Base-by-base conservation (phyloP, 371 early-diverging fungal species). In the Coemansia sp. region DNA sequence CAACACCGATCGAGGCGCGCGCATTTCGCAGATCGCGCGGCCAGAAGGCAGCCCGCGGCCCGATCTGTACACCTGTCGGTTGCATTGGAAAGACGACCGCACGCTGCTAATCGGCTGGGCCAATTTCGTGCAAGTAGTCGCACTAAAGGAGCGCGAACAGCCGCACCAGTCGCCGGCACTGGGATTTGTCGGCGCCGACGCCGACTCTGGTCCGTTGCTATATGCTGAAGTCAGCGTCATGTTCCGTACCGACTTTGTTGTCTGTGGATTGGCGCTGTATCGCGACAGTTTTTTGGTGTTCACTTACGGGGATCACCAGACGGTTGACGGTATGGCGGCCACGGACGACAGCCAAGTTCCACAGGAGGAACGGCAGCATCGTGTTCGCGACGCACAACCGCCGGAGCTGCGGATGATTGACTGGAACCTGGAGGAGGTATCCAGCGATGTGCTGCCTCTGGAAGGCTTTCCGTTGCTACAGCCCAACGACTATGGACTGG, bases 41-140 rank as follows among this genome's bases (percentile, higher is more conserved):
- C 90, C 94, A 7, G 82, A 80, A 14, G 84, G 84, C 31, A 88
- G 88, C 57, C 93, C 93, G 2, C 80, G 95, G 53, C 84, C 94
- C 1, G 98, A 97, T 65, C 81, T 95, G 7, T 96, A 87, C 69
- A 84, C 86, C 34, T 92, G 93, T 53, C 86, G 92, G 45, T 68
- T 98, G 63, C 84, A 85, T 68, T 98, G 98, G 98, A 88, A 86
- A 49, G 83, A 84, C 43, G 87, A 88, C 42, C 80, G 72, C 3
- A 87, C 86, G 1, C 76, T 98, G 52, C 68, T 93, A 41, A 87
- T 96, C 56, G 96, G 93, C 0, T 98, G 98, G 98, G 96, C 94
- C 2, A 90, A 96, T 63, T 85, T 84, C 36, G 90, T 98, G 41
- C 94, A 91, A 70, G 82, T 95, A 9, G 92, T 90, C 5, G 81